These are phyloP conservation scores for Dryadomyces quercivorus DNA, from an alignment of 2,329 filamentous ascomycete genomes.

Conservation along the genomic window DNA sequence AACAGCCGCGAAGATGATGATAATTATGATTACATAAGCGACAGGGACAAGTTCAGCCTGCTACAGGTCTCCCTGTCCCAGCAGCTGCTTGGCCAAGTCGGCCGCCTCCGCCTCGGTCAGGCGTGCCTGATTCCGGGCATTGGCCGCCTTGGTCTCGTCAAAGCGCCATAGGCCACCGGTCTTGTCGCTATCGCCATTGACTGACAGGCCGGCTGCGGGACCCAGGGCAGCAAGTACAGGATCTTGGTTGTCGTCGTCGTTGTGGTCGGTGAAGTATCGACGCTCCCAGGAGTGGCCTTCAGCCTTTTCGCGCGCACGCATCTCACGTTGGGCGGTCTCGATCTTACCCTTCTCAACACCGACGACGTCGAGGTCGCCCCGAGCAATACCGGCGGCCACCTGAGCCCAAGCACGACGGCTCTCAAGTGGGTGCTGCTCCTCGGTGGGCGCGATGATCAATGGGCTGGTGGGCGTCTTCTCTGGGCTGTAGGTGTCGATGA, in stretches of 20 bases:
- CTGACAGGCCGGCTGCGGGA: slow-evolving; percentile 30
- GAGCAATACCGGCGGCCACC: slow-evolving; percentile 68
- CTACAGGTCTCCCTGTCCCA: slow-evolving; percentile 21
- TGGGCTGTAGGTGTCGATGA: slow-evolving; percentile 51
- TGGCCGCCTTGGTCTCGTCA: slow-evolving; percentile 30
- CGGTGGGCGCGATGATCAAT: slow-evolving; percentile 58
- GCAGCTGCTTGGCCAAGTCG: slow-evolving; percentile 19
- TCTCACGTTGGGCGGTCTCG: slow-evolving; percentile 72
- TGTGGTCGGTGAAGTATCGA: slow-evolving; percentile 59
- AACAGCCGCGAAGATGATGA: not conserved
- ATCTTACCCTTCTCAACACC: slow-evolving; percentile 75
- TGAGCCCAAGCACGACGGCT: slow-evolving; percentile 78
- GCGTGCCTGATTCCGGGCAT: slow-evolving; percentile 21
- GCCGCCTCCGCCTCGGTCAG: slow-evolving; percentile 22
- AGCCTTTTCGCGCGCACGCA: slow-evolving; percentile 60
- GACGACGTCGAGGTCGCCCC: slow-evolving; percentile 74
- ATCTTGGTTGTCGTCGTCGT: slow-evolving; percentile 25
- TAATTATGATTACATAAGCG: not conserved
- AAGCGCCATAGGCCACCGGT: slow-evolving; percentile 50
- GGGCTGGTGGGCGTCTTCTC: slow-evolving; percentile 46
- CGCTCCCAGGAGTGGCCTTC: slow-evolving; percentile 70
- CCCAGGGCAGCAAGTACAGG: slow-evolving; percentile 32
- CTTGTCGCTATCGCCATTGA: slow-evolving; percentile 44
- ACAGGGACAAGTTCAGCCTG: not conserved
- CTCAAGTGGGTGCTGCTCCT: slow-evolving; percentile 77